Evolutionary conservation across 1,139 yeast species (phyloP), one percentile per base, ranked within the genome.

Genomic region (Candida labiduridarum): DNA sequence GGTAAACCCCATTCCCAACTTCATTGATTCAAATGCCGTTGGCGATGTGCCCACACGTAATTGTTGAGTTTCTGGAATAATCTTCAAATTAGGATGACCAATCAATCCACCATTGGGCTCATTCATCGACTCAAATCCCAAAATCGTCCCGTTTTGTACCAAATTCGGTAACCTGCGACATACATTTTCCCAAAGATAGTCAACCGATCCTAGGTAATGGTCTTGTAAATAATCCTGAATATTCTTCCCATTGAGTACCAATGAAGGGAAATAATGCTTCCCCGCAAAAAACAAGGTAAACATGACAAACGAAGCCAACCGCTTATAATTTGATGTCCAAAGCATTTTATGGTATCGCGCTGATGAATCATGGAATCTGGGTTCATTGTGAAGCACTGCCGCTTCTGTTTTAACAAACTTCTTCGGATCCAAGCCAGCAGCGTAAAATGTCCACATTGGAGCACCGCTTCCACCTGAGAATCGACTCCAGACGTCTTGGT

Each of bases 381-480:
- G 60, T 38, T 74, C 76, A 58, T 85, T 84, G 60, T 89, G 96
- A n/a, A 88, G 62, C 12, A 89, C 69, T 0, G 96, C 90, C 1
- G 96, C 95, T 54, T 85, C 87, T 0, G 92, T 87, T 1, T 56
- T 72, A 0, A 77, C 66, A 60, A 92, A 89, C n/a, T 80, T 68
- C 22, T 67, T 71, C 0, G 97, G 97, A 49, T 92, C 83, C 48
- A 92, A 71, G 0, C 97, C 97, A 2, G 95, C 96, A n/a, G 96
- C 95, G 61, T 88, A 86, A n/a, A 90, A 69, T 0, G 97, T 91
- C 98, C 98, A 92, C 67, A 89, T 60, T 0, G 98, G 97, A 5
- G 97, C 96, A 16, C 98, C 98, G 52, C 92, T 85, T 1, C 98
- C 98, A n/a, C 98, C 97, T 15, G 85, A 76, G 63, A 76, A 89